These are phyloP conservation scores for Venturia carpophila DNA, from an alignment of 2,329 filamentous ascomycete genomes.

Conservation along the genomic window DNA sequence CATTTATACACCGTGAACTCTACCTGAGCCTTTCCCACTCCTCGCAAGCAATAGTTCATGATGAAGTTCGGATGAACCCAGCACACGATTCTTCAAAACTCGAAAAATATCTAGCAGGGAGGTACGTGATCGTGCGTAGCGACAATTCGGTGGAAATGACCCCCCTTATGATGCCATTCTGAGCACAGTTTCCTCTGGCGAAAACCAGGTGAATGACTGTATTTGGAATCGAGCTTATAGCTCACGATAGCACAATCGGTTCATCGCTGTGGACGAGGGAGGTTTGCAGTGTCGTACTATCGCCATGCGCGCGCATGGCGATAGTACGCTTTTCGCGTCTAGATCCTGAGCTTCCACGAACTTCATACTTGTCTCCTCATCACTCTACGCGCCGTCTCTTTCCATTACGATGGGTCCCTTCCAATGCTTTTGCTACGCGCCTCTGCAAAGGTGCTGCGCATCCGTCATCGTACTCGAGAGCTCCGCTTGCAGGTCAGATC, in stretches of 20 bases:
- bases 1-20: no score
- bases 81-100: no score
- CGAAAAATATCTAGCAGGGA: no score
- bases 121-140: background rate
- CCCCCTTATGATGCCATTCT: background rate
- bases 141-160: background rate
- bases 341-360: background rate
- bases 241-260: background rate
- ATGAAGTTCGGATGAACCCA: no score
- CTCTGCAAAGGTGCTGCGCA: background rate
- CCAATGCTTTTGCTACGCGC: background rate
- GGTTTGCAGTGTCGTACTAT: background rate
- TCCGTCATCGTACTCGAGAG: background rate
- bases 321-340: slow-evolving; percentile 2
- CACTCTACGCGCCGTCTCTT: background rate
- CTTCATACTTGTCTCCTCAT: background rate
- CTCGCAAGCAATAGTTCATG: no score
- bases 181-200: background rate
- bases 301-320: background rate
- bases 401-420: background rate
- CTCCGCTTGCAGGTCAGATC: background rate
- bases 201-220: background rate
- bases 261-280: background rate
- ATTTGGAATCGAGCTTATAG: background rate
- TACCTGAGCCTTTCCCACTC: no score